Evolutionary conservation across 2,329 filamentous ascomycete genomes (phyloP).

Genomic region (Hymenoscyphus fructigenus): DNA sequence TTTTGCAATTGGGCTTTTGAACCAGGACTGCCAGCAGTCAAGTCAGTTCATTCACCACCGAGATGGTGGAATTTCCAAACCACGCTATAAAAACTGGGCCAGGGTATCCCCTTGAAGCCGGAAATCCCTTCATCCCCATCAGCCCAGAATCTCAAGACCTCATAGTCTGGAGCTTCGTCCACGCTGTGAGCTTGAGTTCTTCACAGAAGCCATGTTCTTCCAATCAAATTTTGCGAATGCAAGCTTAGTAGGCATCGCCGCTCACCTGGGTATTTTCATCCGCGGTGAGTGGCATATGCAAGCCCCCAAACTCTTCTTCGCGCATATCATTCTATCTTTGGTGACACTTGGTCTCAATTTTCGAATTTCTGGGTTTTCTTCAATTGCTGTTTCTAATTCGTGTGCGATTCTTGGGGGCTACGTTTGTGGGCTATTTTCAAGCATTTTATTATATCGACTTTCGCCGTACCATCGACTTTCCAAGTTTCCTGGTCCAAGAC

Average conservation of each 20-base stretch:
- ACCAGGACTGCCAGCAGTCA: too few relatives aligned
- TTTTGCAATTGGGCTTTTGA: neutral
- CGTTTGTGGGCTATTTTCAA: constrained; percentile 6
- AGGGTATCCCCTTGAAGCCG: neutral
- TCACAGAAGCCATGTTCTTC: neutral
- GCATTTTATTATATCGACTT: constrained; percentile 12
- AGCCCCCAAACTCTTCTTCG: neutral
- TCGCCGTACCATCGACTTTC: constrained; percentile 11
- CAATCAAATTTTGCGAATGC: neutral
- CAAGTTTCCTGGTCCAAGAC: constrained; percentile 13
- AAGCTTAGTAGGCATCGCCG: constrained; percentile 1
- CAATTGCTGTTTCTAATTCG: neutral
- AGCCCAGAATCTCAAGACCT: neutral
- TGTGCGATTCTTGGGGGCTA: neutral
- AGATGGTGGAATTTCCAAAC: neutral
- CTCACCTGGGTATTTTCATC: constrained; percentile 9
- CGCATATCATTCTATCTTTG: constrained; percentile 1
- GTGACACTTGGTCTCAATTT: neutral
- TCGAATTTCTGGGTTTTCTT: neutral
- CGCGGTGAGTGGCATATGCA: constrained; percentile 7
- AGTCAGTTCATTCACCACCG: neutral
- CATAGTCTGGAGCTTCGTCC: neutral
- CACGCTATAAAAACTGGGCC: neutral
- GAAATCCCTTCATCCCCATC: neutral
- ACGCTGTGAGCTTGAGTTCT: neutral